Percentiles rank a stretch among this genome's conserved stretches.
Evolutionary conservation across 2,329 filamentous ascomycete species (phyloP).

Genomic region (Exophiala oligosperma): DNA sequence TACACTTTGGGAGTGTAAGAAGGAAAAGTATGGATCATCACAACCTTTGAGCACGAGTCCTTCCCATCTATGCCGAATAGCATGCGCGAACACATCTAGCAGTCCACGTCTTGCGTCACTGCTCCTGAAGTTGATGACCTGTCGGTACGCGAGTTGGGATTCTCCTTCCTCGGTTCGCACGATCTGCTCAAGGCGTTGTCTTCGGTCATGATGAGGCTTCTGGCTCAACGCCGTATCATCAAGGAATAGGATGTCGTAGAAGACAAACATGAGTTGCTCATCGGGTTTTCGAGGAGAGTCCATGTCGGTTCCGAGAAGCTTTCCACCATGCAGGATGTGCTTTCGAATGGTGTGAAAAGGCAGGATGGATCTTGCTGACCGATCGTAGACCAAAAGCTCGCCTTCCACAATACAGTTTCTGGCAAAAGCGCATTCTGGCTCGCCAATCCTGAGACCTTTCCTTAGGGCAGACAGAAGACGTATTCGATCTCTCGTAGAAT

Average conservation of each 20-base stretch:
- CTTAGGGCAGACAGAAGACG: slow-evolving; percentile 64
- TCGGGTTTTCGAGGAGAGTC: slow-evolving; percentile 56
- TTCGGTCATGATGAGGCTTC: slow-evolving; percentile 42
- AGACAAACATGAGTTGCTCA: slow-evolving; percentile 49
- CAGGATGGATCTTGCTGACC: slow-evolving; percentile 63
- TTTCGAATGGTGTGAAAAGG: slow-evolving; percentile 82
- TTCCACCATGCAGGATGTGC: slow-evolving; percentile 72
- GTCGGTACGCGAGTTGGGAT: slow-evolving; percentile 66
- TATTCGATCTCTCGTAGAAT: slow-evolving; percentile 72
- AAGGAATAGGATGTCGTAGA: slow-evolving; percentile 60
- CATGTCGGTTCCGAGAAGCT: slow-evolving; percentile 63
- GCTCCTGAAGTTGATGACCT: slow-evolving; percentile 64
- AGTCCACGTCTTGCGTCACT: slow-evolving; percentile 55
- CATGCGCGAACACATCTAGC: slow-evolving; percentile 64
- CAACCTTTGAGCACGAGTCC: slow-evolving; percentile 77
- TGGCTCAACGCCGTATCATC: slow-evolving; percentile 56
- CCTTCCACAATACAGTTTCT: slow-evolving; percentile 76
- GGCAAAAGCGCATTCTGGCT: slow-evolving; percentile 58
- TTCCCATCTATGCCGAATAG: slow-evolving; percentile 68
- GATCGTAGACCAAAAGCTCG: slow-evolving; percentile 77
- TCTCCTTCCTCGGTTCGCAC: slow-evolving; percentile 58
- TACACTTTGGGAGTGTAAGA: slow-evolving; percentile 50
- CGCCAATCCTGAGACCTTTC: slow-evolving; percentile 63
- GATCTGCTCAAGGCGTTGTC: slow-evolving; percentile 58
- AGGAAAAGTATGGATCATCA: slow-evolving; percentile 73